Percentiles rank a stretch among this genome's conserved stretches.
These are phyloP conservation scores for Nannizziopsis barbatae DNA, from an alignment of 2,329 filamentous ascomycete genomes.

Conservation along the genomic window DNA sequence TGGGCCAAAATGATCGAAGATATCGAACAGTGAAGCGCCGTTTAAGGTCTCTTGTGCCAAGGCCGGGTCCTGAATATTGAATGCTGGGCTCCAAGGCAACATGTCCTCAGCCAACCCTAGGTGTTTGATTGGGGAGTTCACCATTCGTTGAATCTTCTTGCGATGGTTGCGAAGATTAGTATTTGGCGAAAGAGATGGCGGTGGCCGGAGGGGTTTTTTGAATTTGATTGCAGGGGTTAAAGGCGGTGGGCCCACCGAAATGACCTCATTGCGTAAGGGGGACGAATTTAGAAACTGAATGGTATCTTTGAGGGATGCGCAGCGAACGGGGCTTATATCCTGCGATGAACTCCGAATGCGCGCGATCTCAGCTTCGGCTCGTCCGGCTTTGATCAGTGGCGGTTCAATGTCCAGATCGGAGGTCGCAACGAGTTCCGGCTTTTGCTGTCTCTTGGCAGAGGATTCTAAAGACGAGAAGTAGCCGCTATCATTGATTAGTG, in stretches of 20 bases:
- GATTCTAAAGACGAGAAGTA: conserved; percentile 96
- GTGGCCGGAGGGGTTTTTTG: conserved; percentile 53
- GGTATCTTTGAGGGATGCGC: conserved; percentile 33
- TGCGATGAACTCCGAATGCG: conserved; percentile 85
- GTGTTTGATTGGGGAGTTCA: conserved; percentile 59
- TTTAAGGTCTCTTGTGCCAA: conserved; percentile 20
- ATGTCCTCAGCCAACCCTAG: conserved; percentile 34
- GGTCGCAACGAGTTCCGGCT: conserved; percentile 53
- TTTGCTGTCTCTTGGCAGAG: conserved; percentile 64
- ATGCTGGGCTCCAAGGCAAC: conserved; percentile 38
- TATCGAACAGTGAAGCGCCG: conserved; percentile 41
- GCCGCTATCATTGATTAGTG: conserved; percentile 80
- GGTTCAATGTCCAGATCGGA: conserved; percentile 64
- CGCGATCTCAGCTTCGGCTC: conserved; percentile 91
- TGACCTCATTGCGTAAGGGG: conserved; percentile 49
- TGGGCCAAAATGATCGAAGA: conserved; percentile 40
- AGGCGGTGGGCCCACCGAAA: conserved; percentile 51
- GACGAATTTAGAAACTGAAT: conserved; percentile 49
- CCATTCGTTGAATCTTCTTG: conserved; percentile 66
- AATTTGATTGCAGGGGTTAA: conserved; percentile 77
- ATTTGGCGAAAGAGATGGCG: conserved; percentile 76
- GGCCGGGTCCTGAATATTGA: conserved; percentile 42
- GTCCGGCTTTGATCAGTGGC: conserved; percentile 72
- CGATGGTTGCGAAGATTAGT: conserved; percentile 85
- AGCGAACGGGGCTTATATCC: conserved; percentile 61